Evolutionary conservation across 1,284 basidiomycete species (phyloP).

Genomic region (Stereum hirsutum): DNA sequence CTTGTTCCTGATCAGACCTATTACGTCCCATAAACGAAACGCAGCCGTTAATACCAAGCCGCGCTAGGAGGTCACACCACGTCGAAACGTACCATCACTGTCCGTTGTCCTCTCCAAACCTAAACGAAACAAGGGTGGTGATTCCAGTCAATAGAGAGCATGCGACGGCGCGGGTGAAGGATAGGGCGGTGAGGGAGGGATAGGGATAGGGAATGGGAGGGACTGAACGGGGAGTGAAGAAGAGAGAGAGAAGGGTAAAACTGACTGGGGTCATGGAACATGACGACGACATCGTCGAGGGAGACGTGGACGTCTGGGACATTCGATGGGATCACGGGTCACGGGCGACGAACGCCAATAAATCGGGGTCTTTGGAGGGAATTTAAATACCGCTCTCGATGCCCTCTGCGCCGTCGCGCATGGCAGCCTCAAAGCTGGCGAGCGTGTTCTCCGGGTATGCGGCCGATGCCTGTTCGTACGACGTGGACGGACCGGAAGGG

Average conservation of each 20-base stretch:
- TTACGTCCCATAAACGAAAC: too few relatives aligned
- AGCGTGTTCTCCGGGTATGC: constrained; percentile 89
- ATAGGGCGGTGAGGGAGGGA: too few relatives aligned
- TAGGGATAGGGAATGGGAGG: neutral
- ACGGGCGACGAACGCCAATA: constrained; percentile 28
- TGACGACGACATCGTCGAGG: constrained; percentile 80
- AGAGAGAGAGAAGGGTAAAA: constrained; percentile 5
- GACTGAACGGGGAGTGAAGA: too few relatives aligned
- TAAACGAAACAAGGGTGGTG: constrained; percentile 20
- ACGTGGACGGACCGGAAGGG: constrained; percentile 6
- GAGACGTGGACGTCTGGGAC: constrained; percentile 93
- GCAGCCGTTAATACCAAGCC: too few relatives aligned
- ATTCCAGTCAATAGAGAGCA: constrained; percentile 3
- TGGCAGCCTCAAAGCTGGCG: constrained; percentile 88
- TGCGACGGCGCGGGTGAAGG: too few relatives aligned
- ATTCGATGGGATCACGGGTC: too few relatives aligned
- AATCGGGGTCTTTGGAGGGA: too few relatives aligned
- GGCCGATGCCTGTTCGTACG: constrained; percentile 60
- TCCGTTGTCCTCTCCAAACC: constrained; percentile 63
- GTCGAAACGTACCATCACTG: constrained; percentile 38
- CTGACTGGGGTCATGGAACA: constrained; percentile 92
- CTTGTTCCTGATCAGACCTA: constrained; percentile 62
- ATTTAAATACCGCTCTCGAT: constrained; percentile 88
- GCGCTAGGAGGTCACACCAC: neutral
- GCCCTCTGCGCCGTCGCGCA: constrained; percentile 88